phyloP scores from a whole-genome alignment of 129 eudicot species.

The Heracleum sosnowskyi region DNA sequence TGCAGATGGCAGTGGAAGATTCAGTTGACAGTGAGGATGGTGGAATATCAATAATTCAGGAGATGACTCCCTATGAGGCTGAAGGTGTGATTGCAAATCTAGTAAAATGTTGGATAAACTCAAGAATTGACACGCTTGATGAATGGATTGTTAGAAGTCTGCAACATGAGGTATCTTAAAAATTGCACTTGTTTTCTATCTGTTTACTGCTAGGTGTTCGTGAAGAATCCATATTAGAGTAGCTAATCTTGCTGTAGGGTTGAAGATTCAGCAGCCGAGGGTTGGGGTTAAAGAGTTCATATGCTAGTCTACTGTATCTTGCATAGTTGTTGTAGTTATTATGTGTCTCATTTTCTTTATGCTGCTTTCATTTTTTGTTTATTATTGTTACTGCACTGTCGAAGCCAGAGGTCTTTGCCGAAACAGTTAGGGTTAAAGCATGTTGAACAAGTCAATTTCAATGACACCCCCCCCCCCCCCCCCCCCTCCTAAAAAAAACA shows the following conservation, averaged over 20 bases:
- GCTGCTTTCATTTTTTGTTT: background rate
- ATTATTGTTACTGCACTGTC: background rate
- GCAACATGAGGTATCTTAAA: conserved; percentile 75
- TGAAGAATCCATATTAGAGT: too few species aligned
- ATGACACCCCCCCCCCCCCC: background rate
- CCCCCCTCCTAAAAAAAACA: too few species aligned
- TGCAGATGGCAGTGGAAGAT: conserved; percentile 91
- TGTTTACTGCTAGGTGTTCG: background rate
- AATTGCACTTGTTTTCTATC: background rate
- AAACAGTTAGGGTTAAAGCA: background rate
- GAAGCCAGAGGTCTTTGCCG: background rate
- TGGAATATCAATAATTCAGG: conserved; percentile 86
- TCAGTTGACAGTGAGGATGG: conserved; percentile 98
- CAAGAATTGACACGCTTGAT: conserved; percentile 63
- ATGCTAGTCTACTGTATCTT: too few species aligned
- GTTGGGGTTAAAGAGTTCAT: background rate
- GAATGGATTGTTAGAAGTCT: conserved; percentile 78
- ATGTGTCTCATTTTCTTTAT: too few species aligned
- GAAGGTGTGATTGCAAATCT: conserved; percentile 72
- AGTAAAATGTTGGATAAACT: conserved; percentile 82
- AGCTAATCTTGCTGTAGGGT: background rate
- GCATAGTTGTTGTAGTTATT: too few species aligned
- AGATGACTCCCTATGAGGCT: conserved; percentile 98
- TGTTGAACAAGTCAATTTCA: background rate
- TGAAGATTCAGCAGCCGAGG: background rate